Conservation (phyloP, 1,284 basidiomycete genomes). For the Jaminaea rosea region DNA sequence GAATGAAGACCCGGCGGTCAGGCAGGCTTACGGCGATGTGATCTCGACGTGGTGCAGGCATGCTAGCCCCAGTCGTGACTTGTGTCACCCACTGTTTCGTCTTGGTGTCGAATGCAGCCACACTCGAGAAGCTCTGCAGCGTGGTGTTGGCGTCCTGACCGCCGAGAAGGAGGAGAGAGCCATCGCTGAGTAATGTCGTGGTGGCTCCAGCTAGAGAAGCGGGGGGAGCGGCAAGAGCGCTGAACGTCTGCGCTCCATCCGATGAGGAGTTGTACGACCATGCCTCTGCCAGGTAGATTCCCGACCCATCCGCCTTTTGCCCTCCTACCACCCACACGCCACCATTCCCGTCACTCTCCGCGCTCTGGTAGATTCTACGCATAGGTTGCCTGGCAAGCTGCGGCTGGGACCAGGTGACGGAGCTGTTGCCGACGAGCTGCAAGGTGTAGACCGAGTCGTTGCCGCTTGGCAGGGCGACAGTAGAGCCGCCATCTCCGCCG, state of each 20-base stretch:
- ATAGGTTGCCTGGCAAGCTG: too few relatives aligned
- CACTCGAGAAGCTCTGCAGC: constrained; percentile 22
- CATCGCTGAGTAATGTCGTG: constrained; percentile 33
- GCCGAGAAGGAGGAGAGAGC: constrained; percentile 29
- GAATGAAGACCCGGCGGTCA: constrained; percentile 29
- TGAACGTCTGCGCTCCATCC: constrained; percentile 11
- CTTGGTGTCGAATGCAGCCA: constrained; percentile 19
- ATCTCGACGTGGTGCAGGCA: constrained; percentile 25
- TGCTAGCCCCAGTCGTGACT: constrained; percentile 1
- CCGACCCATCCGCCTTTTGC: constrained; percentile 32
- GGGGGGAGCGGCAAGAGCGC: constrained; percentile 6
- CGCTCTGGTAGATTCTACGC: constrained; percentile 28
- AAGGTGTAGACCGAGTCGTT: constrained; percentile 35
- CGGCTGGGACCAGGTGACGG: constrained; percentile 24
- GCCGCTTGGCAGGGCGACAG: constrained; percentile 19
- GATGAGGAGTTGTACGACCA: constrained; percentile 14
- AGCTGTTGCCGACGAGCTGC: constrained; percentile 9
- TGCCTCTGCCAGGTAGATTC: constrained; percentile 18
- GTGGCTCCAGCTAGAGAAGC: constrained; percentile 23
- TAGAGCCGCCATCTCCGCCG: constrained; percentile 23
- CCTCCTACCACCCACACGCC: constrained; percentile 32
- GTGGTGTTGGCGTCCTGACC: constrained; percentile 20
- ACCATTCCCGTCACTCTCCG: constrained; percentile 19
- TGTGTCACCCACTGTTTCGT: constrained; percentile 18
- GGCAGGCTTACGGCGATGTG: constrained; percentile 37